These are phyloP conservation scores for Aaosphaeria arxii DNA, from an alignment of 2,329 filamentous ascomycete species.

Conservation along the genomic window DNA sequence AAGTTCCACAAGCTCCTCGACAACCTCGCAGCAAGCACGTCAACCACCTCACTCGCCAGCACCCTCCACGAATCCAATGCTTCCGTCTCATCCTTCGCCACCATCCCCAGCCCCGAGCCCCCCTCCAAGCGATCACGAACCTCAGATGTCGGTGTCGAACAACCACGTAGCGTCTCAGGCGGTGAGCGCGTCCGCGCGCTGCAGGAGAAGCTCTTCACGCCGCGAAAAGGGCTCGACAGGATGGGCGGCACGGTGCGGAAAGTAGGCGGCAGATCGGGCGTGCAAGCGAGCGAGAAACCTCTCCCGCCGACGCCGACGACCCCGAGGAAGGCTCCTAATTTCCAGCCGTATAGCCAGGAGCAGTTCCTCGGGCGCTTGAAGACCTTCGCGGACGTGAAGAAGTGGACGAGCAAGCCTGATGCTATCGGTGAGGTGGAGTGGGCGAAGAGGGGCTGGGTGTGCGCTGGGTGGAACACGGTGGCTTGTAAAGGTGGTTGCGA, in stretches of 20 bases:
- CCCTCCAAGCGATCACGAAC: constrained; percentile 33
- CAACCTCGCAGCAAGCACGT: constrained; percentile 53
- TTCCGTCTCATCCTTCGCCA: constrained; percentile 25
- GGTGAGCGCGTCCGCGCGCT: constrained; percentile 28
- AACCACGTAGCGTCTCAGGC: constrained; percentile 24
- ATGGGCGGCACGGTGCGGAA: constrained; percentile 6
- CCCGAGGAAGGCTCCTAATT: constrained; percentile 57
- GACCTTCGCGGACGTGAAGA: constrained; percentile 86
- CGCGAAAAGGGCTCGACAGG: constrained; percentile 10
- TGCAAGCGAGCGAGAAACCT: constrained; percentile 27
- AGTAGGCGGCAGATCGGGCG: constrained; percentile 11
- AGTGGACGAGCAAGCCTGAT: constrained; percentile 91
- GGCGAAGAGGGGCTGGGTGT: constrained; percentile 91
- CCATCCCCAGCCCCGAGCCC: constrained; percentile 23
- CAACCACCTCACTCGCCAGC: constrained; percentile 32
- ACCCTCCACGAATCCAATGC: constrained; percentile 37
- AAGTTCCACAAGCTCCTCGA: constrained; percentile 78
- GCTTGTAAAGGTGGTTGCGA: constrained; percentile 78
- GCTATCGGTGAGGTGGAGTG: constrained; percentile 85
- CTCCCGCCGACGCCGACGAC: constrained; percentile 17
- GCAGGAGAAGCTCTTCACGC: constrained; percentile 30
- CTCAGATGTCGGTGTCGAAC: constrained; percentile 24
- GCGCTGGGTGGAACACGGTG: constrained; percentile 70
- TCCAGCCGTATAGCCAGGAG: constrained; percentile 80
- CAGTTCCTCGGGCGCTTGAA: constrained; percentile 77